phyloP scores from a whole-genome alignment of 2,329 filamentous ascomycete genomes.

The Fonsecaea pedrosoi region DNA sequence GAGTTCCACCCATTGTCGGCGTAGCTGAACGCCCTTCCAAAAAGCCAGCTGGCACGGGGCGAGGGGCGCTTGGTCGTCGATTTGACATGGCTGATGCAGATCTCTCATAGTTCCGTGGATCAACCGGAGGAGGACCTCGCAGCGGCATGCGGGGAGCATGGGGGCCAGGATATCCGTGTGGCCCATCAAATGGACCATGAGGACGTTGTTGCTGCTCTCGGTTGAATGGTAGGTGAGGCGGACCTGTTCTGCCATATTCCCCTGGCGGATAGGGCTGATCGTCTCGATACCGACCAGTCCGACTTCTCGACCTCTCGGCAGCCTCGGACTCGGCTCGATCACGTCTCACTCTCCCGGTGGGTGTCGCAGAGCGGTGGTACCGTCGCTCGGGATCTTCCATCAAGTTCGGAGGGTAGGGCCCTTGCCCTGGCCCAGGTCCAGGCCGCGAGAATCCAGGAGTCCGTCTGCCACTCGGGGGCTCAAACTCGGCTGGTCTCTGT shows the following conservation, averaged over 20 bases:
- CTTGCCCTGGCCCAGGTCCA: not conserved
- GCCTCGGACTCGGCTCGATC: constrained; percentile 63
- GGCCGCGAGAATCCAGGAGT: constrained; percentile 26
- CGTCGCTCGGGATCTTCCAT: constrained; percentile 31
- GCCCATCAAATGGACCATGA: constrained; percentile 23
- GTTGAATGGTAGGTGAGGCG: constrained; percentile 9
- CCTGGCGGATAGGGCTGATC: constrained; percentile 45
- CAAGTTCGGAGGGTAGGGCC: constrained; percentile 6
- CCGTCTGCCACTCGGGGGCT: constrained; percentile 21
- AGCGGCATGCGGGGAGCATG: constrained; percentile 8
- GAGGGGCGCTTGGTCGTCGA: constrained; percentile 49
- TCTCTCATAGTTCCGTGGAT: constrained; percentile 43
- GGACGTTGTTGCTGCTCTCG: constrained; percentile 27
- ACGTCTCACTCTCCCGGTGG: constrained; percentile 42
- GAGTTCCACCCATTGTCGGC: constrained; percentile 38
- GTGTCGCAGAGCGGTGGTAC: constrained; percentile 42
- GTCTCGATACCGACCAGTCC: constrained; percentile 57
- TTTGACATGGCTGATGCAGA: constrained; percentile 50
- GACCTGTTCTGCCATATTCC: constrained; percentile 22
- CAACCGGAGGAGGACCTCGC: constrained; percentile 33
- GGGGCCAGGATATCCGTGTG: constrained; percentile 19
- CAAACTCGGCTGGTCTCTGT: constrained; percentile 26
- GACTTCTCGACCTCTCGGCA: constrained; percentile 62
- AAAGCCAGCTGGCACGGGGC: constrained; percentile 37
- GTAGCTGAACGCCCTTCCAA: constrained; percentile 43